Base-by-base conservation (phyloP, 495 filamentous ascomycete species). In the Penicillium mononematosum region DNA sequence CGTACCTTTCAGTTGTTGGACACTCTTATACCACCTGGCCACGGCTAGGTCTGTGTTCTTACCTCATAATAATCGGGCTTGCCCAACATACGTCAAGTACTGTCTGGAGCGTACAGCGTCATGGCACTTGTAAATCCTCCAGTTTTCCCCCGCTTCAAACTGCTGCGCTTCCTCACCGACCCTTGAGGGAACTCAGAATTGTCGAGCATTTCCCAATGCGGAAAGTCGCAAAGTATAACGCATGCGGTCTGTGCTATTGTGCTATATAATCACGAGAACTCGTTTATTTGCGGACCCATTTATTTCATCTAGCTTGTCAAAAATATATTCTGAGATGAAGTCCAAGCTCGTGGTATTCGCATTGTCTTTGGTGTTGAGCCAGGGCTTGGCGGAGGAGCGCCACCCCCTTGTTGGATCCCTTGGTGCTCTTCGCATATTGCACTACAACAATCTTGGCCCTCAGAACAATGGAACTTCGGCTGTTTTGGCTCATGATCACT, bases 401-500 rank as follows among this genome's bases (percentile, higher is more conserved):
- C 24, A 27, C 12, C 50, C 38, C 27, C 29, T 11, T 38, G 27
- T 54, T 16, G 46, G 25, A 27, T 58, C 68, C 14, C 47, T 66
- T 16, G 63, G 65, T 1, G 49, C 58, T 43, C 59, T 71, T 5
- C 68, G 64, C 24, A 54, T 56, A 7, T 44, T 69, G 44, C 62
- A 71, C 9, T 70, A 71, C 50, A 71, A 71, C 58, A 61, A 71
- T 39, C 49, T 71, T n/a, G 62, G 58, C 24, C 52, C 69, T 2
- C 54, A 60, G 43, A 71, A 71, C 41, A 71, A 70, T 44, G 69
- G 69, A 10, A 69, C 61, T 2, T 57, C 69, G 2, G 66, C 69
- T 11, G 58, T 71, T 6, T 52, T 71, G 4, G 59, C 61, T 8
- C 45, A 69, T 20, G 53, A 62, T 44, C 42, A 16, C 19, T 34